Conservation (phyloP, 768 basidiomycete species). For the Lactarius deliciosus region DNA sequence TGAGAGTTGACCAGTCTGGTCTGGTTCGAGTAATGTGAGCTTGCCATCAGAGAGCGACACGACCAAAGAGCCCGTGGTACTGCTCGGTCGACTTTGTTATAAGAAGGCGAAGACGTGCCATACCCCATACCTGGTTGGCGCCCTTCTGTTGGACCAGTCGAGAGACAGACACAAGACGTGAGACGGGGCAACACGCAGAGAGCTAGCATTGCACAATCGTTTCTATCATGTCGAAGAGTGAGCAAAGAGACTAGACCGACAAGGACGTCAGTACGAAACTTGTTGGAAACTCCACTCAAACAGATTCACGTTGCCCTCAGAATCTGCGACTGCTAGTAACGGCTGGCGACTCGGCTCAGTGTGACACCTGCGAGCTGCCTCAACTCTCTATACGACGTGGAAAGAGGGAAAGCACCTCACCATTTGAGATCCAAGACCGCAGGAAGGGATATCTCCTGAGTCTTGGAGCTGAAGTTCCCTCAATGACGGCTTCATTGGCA, state of each 20-base stretch:
- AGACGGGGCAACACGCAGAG: conserved; percentile 49
- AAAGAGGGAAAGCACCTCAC: conserved; percentile 41
- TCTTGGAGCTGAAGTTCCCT: conserved; percentile 42
- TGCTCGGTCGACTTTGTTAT: conserved; percentile 32
- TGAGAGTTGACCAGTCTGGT: conserved; percentile 45
- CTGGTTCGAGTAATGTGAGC: conserved; percentile 57
- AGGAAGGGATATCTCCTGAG: conserved; percentile 70
- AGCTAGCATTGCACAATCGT: conserved; percentile 41
- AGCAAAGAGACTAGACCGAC: background rate
- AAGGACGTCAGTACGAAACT: conserved; percentile 37
- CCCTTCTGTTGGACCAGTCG: conserved; percentile 84
- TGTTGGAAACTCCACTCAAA: conserved; percentile 53
- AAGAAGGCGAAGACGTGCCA: conserved; percentile 1
- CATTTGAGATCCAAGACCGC: conserved; percentile 96
- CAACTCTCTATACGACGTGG: background rate
- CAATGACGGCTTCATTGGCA: background rate
- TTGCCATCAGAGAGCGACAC: conserved; percentile 83
- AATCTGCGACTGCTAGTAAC: conserved; percentile 74
- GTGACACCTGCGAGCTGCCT: conserved; percentile 53
- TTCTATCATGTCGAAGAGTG: conserved; percentile 19
- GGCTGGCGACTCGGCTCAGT: conserved; percentile 43
- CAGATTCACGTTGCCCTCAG: conserved; percentile 75
- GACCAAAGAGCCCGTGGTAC: conserved; percentile 57
- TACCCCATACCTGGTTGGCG: conserved; percentile 45
- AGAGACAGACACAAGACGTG: conserved; percentile 82